These are phyloP conservation scores for Ziziphus jujuba DNA, from an alignment of 306 rosid genomes.

Conservation along the genomic window DNA sequence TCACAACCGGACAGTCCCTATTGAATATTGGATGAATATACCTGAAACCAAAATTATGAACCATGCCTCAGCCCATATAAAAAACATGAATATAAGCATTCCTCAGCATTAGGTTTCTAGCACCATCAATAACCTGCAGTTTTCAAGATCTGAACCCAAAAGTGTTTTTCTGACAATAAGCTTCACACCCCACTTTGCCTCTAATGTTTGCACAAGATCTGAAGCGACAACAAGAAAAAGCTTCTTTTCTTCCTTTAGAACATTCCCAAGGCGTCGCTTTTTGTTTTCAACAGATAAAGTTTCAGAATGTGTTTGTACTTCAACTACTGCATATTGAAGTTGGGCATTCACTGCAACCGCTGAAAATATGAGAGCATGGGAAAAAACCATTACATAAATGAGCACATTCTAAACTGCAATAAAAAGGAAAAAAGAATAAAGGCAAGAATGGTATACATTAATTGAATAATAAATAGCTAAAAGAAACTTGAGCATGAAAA, in stretches of 20 bases:
- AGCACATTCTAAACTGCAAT: background rate
- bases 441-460: background rate
- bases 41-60: conserved; percentile 45
- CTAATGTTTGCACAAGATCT: conserved; percentile 82
- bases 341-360: conserved; percentile 95
- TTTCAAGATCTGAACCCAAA: conserved; percentile 86
- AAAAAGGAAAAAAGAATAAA: background rate
- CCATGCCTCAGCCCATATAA: conserved; percentile 9
- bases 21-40: conserved; percentile 74
- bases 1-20: conserved; percentile 75
- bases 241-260: conserved; percentile 71
- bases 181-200: conserved; percentile 86
- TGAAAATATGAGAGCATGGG: conserved; percentile 32
- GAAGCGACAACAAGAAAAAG: conserved; percentile 82
- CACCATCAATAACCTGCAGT: conserved; percentile 63
- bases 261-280: conserved; percentile 59
- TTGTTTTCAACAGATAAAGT: conserved; percentile 53
- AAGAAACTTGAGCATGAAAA: conserved; percentile 7
- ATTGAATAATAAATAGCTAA: background rate
- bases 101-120: conserved; percentile 14
- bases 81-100: conserved; percentile 10
- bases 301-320: conserved; percentile 53
- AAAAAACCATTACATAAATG: conserved; percentile 4
- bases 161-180: conserved; percentile 59
- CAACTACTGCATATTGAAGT: conserved; percentile 90